Percentiles rank a stretch among this genome's conserved stretches.
These are phyloP conservation scores for Epichloe gansuensis DNA, from an alignment of 2,329 filamentous ascomycete species.

Conservation along the genomic window DNA sequence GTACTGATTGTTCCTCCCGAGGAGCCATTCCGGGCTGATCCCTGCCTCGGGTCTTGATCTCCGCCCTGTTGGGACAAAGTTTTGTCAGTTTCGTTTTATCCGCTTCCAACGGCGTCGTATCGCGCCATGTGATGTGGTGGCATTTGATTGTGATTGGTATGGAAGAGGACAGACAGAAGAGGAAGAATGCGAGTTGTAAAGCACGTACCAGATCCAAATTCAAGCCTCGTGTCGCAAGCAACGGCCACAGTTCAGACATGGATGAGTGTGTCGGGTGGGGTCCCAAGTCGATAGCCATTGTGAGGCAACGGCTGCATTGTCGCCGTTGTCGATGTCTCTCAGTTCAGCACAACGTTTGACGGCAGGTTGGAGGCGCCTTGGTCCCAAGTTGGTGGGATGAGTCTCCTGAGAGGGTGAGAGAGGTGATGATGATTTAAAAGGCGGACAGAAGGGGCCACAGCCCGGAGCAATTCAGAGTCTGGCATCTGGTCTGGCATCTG, in stretches of 20 bases:
- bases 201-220: conserved; percentile 5
- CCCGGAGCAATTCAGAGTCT: no score
- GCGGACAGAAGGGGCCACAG: no score
- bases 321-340: background rate
- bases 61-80: background rate
- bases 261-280: background rate
- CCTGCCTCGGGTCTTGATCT: conserved; percentile 20
- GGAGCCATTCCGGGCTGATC: conserved; percentile 23
- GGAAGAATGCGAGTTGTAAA: background rate
- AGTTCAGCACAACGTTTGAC: background rate
- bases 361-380: background rate
- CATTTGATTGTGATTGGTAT: no score
- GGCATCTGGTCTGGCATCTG: no score
- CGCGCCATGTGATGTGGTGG: background rate
- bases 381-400: no score
- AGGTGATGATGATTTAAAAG: no score
- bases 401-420: no score
- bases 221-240: conserved; percentile 3
- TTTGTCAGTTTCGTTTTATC: background rate
- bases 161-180: no score
- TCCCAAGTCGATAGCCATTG: conserved; percentile 1
- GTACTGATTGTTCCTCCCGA: conserved; percentile 24
- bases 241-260: background rate
- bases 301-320: conserved; percentile 4
- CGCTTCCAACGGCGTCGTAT: no score